Conservation (phyloP, 345 rosid genomes). For the Boechera retrofracta region DNA sequence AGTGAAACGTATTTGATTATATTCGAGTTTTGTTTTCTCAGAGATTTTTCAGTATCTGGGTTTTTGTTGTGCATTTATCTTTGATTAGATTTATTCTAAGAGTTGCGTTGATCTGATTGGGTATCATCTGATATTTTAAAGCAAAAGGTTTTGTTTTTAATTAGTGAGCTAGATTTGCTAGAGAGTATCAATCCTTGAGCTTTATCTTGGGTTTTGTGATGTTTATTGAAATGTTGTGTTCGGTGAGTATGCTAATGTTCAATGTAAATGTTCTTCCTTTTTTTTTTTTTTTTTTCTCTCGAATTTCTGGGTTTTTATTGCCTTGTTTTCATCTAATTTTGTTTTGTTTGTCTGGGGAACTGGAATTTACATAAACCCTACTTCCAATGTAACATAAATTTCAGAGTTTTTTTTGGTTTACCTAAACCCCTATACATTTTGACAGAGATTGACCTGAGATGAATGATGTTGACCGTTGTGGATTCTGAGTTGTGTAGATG, state of each 20-base stretch:
- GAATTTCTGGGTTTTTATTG: neutral
- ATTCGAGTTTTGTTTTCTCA: neutral
- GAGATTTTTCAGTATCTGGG: neutral
- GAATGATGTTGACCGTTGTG: constrained; percentile 37
- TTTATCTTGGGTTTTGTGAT: constrained; percentile 38
- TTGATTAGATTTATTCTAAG: neutral
- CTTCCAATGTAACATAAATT: constrained; percentile 34
- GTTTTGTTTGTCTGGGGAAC: constrained; percentile 30
- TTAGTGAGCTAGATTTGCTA: constrained; percentile 18
- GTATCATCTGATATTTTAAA: constrained; percentile 17
- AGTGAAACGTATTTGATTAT: constrained; percentile 3
- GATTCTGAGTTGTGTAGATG: constrained; percentile 23
- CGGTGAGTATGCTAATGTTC: constrained; percentile 38
- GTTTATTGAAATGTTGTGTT: constrained; percentile 24
- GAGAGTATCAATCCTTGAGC: constrained; percentile 26
- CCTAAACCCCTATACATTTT: constrained; percentile 13
- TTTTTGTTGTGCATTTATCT: constrained; percentile 14
- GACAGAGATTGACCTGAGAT: constrained; percentile 39
- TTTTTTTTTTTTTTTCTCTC: neutral
- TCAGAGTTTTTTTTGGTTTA: constrained; percentile 16
- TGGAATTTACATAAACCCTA: constrained; percentile 33
- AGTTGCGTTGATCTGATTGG: constrained; percentile 51
- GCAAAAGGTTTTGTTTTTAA: constrained; percentile 23
- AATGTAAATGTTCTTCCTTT: constrained; percentile 29
- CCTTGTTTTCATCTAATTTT: constrained; percentile 23